A percentile compares a stretch with the other conserved stretches of the same genome.
phyloP scores from a whole-genome alignment of 176 grass and related monocot genomes.

The barley (Hordeum vulgare) region MorexV3_pseudomolecules_assembly NC_058523.1:427272743-427273242 shows the following conservation, averaged over 20 bases:
- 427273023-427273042: background rate
- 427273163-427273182: background rate
- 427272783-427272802: constrained; percentile 86
- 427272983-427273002: background rate
- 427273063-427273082: background rate
- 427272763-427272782: constrained; percentile 11
- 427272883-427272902: constrained; percentile 26
- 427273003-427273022: background rate
- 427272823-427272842: constrained; percentile 49
- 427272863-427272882: constrained; percentile 5
- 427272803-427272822: constrained; percentile 90
- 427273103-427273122: background rate
- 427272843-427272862: background rate
- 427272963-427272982: constrained; percentile 2
- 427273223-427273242: background rate
- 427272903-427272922: background rate
- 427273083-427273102: background rate
- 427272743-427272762: constrained; percentile 62
- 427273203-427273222: background rate
- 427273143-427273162: background rate
- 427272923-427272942: background rate
- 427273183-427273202: background rate
- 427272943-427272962: background rate
- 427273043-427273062: background rate
- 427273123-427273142: background rate